Conservation (phyloP, 371 early-diverging fungal genomes). For the Rozella allomycis region DNA sequence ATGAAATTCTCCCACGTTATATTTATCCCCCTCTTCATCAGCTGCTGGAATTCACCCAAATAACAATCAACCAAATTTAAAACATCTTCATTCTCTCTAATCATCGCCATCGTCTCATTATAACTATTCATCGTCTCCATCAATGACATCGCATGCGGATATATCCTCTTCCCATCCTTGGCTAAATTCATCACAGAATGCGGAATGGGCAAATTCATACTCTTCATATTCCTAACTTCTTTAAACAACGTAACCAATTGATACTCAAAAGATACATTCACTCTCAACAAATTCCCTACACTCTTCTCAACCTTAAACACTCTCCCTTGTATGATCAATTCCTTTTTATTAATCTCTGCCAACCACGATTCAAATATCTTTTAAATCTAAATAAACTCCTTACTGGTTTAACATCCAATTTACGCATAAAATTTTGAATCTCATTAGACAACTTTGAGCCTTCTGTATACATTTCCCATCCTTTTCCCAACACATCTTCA, state of each 20-base stretch:
- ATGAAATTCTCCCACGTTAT: constrained; percentile 10
- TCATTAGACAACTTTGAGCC: constrained; percentile 83
- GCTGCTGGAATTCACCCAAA: constrained; percentile 64
- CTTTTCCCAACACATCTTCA: constrained; percentile 88
- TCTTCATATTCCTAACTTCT: constrained; percentile 81
- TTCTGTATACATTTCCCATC: constrained; percentile 79
- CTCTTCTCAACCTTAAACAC: constrained; percentile 39
- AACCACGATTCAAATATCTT: constrained; percentile 88
- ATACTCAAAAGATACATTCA: constrained; percentile 79
- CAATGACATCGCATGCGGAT: constrained; percentile 88
- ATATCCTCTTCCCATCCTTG: constrained; percentile 86
- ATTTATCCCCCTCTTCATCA: background rate
- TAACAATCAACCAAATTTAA: constrained; percentile 65
- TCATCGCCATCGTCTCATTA: constrained; percentile 54
- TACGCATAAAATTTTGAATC: constrained; percentile 53
- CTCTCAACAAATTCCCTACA: constrained; percentile 29
- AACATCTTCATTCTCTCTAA: constrained; percentile 52
- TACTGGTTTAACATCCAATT: constrained; percentile 1
- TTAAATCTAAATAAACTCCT: too few species aligned
- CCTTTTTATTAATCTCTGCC: constrained; percentile 56
- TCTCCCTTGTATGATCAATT: constrained; percentile 65
- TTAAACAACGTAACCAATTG: constrained; percentile 88
- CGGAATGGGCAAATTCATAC: constrained; percentile 80
- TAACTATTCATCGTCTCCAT: constrained; percentile 86
- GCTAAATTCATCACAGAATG: constrained; percentile 75